phyloP scores from a whole-genome alignment of 345 rosid genomes.

The Raphanus raphanistrum region DNA sequence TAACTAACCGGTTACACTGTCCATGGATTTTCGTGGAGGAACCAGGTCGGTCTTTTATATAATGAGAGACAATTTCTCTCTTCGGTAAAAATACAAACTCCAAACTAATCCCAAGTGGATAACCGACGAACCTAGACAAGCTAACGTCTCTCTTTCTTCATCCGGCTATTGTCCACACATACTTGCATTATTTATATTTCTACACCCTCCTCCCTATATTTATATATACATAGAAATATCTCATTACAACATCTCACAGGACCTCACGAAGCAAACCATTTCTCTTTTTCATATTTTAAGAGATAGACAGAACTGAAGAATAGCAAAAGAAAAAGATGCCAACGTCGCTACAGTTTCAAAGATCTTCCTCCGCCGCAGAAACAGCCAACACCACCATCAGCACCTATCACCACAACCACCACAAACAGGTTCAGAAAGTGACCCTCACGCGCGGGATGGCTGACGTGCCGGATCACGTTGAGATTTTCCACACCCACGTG shows the following conservation, averaged over 20 bases:
- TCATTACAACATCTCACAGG: not conserved
- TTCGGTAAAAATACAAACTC: conserved; percentile 17
- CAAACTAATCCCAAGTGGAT: conserved; percentile 52
- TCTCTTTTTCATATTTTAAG: not conserved
- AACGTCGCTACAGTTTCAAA: conserved; percentile 55
- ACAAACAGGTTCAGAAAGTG: conserved; percentile 40
- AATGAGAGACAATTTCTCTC: not conserved
- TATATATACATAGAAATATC: conserved; percentile 10
- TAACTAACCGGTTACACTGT: not conserved
- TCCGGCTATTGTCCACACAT: conserved; percentile 29
- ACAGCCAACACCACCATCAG: conserved; percentile 19
- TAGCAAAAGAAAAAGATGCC: conserved; percentile 48
- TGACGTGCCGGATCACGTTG: conserved; percentile 53
- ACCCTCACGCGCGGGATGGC: conserved; percentile 37
- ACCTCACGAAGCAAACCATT: conserved; percentile 26
- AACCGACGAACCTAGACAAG: conserved; percentile 30
- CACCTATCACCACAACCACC: conserved; percentile 10
- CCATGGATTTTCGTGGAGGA: not conserved
- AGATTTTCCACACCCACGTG: conserved; percentile 49
- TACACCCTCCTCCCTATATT: conserved; percentile 1
- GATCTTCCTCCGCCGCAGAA: conserved; percentile 35
- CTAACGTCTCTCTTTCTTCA: conserved; percentile 23
- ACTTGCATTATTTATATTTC: conserved; percentile 31
- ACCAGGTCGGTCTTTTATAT: conserved; percentile 16
- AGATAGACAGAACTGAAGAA: conserved; percentile 7